Evolutionary conservation across 345 rosid genomes (phyloP).

Genomic region (Salix exigua): DNA sequence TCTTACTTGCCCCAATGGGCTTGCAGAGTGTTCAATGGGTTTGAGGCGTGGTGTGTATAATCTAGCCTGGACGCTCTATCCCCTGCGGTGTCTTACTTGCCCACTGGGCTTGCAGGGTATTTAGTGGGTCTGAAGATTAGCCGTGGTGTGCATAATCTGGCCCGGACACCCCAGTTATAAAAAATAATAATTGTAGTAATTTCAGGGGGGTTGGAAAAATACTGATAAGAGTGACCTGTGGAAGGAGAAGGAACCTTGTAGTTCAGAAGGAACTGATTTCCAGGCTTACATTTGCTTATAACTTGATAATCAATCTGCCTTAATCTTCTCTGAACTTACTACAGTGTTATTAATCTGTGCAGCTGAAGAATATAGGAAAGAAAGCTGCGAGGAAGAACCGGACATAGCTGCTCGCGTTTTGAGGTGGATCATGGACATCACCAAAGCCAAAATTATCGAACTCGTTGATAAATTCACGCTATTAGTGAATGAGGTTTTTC

Average conservation of each 20-base stretch:
- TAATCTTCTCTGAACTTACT: not conserved
- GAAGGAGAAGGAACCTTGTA: not conserved
- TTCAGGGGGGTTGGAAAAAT: not conserved
- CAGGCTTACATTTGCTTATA: not conserved
- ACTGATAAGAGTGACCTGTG: not conserved
- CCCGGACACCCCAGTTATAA: no score
- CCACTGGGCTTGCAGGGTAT: no score
- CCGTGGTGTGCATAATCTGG: no score
- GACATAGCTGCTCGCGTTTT: slow-evolving; percentile 6
- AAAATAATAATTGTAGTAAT: not conserved
- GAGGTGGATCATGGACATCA: slow-evolving; percentile 36
- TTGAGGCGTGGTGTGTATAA: no score
- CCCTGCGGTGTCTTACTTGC: no score
- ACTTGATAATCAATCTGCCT: not conserved
- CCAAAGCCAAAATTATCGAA: slow-evolving; percentile 33
- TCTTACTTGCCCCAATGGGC: no score
- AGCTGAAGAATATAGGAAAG: slow-evolving; percentile 17
- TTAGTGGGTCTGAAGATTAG: no score
- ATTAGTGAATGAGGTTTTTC: slow-evolving; percentile 31
- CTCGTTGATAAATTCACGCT: slow-evolving; percentile 28
- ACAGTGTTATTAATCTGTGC: not conserved
- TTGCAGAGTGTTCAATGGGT: no score
- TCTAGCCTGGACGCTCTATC: no score
- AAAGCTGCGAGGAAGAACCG: slow-evolving; percentile 11
- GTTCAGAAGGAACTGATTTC: not conserved